Evolutionary conservation across 2,329 filamentous ascomycete species (phyloP).

Genomic region (Neopestalotiopsis sp.): DNA sequence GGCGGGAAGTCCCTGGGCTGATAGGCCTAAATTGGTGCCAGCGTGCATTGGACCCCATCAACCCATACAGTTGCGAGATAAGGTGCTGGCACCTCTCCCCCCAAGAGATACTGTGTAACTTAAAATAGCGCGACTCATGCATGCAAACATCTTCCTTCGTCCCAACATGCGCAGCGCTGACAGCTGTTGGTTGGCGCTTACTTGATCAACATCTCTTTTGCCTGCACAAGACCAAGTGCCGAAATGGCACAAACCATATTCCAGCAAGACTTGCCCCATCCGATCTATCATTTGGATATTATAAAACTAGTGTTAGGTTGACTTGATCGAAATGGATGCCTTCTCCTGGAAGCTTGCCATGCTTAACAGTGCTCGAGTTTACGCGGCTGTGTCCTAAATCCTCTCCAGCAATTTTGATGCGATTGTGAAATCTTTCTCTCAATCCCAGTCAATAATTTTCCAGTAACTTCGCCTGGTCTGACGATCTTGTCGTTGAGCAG

Average conservation of each 20-base stretch:
- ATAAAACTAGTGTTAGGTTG: neutral
- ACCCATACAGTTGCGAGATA: neutral
- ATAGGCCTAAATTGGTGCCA: neutral
- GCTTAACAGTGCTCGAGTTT: neutral
- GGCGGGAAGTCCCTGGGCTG: neutral
- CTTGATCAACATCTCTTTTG: neutral
- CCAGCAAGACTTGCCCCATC: neutral
- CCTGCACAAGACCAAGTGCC: neutral
- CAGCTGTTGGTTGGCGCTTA: neutral
- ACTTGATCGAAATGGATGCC: neutral
- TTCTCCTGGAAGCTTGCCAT: neutral
- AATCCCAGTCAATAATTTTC: too few relatives aligned
- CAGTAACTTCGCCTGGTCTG: too few relatives aligned
- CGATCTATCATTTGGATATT: neutral
- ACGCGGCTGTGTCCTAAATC: too few relatives aligned
- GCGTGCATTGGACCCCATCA: neutral
- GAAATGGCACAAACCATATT: neutral
- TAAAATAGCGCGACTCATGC: slow-evolving; percentile 1
- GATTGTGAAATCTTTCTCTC: too few relatives aligned
- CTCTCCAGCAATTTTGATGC: too few relatives aligned
- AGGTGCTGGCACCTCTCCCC: neutral
- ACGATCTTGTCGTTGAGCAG: too few relatives aligned
- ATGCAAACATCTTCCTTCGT: neutral
- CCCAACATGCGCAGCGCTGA: neutral
- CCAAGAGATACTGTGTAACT: neutral